phyloP scores from a whole-genome alignment of 805 yeast species.

The Kodamaea fukazawae region DNA sequence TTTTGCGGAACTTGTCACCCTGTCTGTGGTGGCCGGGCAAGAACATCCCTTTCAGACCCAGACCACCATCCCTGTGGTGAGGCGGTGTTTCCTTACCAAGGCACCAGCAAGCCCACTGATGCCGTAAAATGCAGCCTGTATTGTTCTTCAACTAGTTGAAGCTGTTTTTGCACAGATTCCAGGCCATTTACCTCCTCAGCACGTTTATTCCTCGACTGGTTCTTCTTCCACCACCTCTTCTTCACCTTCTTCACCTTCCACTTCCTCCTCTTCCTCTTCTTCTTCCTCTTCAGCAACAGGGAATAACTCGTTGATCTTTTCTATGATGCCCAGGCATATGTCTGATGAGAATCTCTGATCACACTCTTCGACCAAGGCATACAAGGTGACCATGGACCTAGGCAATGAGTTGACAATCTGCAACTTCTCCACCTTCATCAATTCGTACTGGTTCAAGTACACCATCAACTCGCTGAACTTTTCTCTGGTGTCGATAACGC shows the following conservation, averaged over 20 bases:
- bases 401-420: constrained; percentile 85
- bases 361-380: constrained; percentile 85
- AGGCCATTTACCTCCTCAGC: too few relatives aligned
- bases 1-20: too few relatives aligned
- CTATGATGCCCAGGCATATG: constrained; percentile 57
- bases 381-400: constrained; percentile 71
- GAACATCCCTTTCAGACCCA: too few relatives aligned
- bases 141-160: too few relatives aligned
- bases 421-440: constrained; percentile 79
- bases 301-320: constrained; percentile 50
- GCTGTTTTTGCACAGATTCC: too few relatives aligned
- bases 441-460: constrained; percentile 46
- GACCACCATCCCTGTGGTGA: too few relatives aligned
- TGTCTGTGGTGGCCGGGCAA: too few relatives aligned
- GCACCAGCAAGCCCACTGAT: too few relatives aligned
- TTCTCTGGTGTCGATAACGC: constrained; percentile 20
- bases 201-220: constrained; percentile 17
- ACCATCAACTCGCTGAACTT: constrained; percentile 39
- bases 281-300: constrained; percentile 41
- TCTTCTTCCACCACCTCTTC: constrained; percentile 20
- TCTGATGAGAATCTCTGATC: constrained; percentile 79
- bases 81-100: too few relatives aligned
- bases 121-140: too few relatives aligned
- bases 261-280: constrained; percentile 24
- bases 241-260: constrained; percentile 22